Evolutionary conservation across 805 yeast species (phyloP).

Genomic region (Blastobotrys muscicola): DNA sequence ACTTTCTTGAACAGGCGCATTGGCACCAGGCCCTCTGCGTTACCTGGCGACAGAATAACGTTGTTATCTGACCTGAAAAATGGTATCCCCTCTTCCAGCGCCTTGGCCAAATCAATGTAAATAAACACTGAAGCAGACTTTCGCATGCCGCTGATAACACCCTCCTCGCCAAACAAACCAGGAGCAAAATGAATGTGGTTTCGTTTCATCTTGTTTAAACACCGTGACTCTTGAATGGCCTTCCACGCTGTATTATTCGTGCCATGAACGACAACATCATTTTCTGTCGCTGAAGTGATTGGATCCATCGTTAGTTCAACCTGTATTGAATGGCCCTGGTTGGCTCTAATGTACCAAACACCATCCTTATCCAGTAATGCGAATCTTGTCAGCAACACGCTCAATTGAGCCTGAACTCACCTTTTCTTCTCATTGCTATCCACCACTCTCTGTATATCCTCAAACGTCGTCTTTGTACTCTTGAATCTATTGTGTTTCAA

Average conservation of each 20-base stretch:
- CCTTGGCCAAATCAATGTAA: slow-evolving; percentile 46
- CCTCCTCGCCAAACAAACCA: slow-evolving; percentile 37
- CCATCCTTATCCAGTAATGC: slow-evolving; percentile 7
- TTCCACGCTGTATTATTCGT: slow-evolving; percentile 46
- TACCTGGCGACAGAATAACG: slow-evolving; percentile 62
- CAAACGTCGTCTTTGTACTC: slow-evolving; percentile 16
- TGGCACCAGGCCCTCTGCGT: slow-evolving; percentile 42
- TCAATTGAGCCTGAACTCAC: slow-evolving; percentile 21
- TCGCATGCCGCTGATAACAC: slow-evolving; percentile 69
- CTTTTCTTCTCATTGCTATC: slow-evolving; percentile 60
- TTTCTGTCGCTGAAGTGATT: slow-evolving; percentile 23
- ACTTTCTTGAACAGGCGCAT: slow-evolving; percentile 35
- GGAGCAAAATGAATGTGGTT: slow-evolving; percentile 82
- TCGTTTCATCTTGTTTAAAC: slow-evolving; percentile 60
- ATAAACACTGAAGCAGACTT: slow-evolving; percentile 47
- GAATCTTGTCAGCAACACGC: slow-evolving; percentile 31
- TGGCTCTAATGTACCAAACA: slow-evolving; percentile 58
- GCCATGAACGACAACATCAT: slow-evolving; percentile 69
- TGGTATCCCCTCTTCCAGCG: slow-evolving; percentile 36
- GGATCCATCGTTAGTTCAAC: slow-evolving; percentile 34
- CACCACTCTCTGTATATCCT: slow-evolving; percentile 56
- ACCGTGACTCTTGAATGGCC: slow-evolving; percentile 42
- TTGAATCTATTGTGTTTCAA: slow-evolving; percentile 8
- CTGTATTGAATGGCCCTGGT: slow-evolving; percentile 81
- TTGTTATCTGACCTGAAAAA: slow-evolving; percentile 63